Evolutionary conservation across 305 asterid species (phyloP).

Genomic region (Rubia occidens): DNA sequence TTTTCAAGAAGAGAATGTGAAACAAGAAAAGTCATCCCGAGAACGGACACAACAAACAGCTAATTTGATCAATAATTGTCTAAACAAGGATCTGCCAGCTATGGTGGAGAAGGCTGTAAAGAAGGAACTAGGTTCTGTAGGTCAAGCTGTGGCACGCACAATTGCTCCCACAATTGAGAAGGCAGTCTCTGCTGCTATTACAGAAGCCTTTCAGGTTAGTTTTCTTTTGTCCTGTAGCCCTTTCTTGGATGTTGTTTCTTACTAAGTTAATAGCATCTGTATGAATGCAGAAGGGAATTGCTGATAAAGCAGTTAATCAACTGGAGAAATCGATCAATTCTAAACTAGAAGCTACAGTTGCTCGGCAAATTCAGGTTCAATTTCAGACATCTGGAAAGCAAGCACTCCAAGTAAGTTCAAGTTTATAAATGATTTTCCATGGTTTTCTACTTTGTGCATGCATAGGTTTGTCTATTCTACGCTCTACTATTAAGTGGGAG

Average conservation of each 20-base stretch:
- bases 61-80: conserved; percentile 40
- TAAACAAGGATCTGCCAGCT: conserved; percentile 68
- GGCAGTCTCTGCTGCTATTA: conserved; percentile 49
- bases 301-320: conserved; percentile 74
- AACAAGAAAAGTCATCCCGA: conserved; percentile 63
- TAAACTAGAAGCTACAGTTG: conserved; percentile 73
- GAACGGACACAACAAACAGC: conserved; percentile 59
- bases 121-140: conserved; percentile 55
- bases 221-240: conserved; percentile 16
- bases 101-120: conserved; percentile 61
- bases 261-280: conserved; percentile 24
- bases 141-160: conserved; percentile 68
- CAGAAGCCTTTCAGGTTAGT: conserved; percentile 73
- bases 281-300: conserved; percentile 74
- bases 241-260: conserved; percentile 16
- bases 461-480: not conserved
- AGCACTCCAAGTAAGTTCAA: conserved; percentile 63
- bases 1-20: conserved; percentile 64
- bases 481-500: not conserved
- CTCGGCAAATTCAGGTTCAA: conserved; percentile 76
- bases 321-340: conserved; percentile 70
- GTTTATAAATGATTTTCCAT: not conserved
- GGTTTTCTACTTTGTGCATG: not conserved
- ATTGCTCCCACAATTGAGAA: conserved; percentile 64
- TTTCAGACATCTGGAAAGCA: conserved; percentile 91